These are phyloP conservation scores for Cutaneotrichosporon cutaneum DNA, from an alignment of 1,284 basidiomycete genomes.

Conservation along the genomic window DNA sequence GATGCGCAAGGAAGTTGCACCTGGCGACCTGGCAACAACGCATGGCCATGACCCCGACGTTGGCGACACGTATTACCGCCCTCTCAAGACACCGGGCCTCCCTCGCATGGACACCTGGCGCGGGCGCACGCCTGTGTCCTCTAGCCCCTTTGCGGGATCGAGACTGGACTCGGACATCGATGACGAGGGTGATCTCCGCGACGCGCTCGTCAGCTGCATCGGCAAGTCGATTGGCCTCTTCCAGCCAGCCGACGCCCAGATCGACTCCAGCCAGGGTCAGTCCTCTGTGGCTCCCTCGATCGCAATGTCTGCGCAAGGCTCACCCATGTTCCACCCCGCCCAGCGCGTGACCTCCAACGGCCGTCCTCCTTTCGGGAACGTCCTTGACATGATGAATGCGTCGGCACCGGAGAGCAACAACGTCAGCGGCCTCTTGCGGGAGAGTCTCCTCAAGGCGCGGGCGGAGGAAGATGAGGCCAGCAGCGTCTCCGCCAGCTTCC, in stretches of 20 bases:
- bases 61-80: slow-evolving; percentile 45
- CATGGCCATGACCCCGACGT: slow-evolving; percentile 32
- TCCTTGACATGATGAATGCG: slow-evolving; percentile 66
- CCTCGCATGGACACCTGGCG: slow-evolving; percentile 44
- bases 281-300: slow-evolving; percentile 30
- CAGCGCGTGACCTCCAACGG: slow-evolving; percentile 54
- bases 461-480: slow-evolving; percentile 69
- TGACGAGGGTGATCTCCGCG: slow-evolving; percentile 69
- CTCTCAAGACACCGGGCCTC: slow-evolving; percentile 47
- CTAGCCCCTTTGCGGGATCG: neutral
- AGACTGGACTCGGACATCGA: slow-evolving; percentile 25
- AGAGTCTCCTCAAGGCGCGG: slow-evolving; percentile 64
- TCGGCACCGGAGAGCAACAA: slow-evolving; percentile 55
- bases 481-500: slow-evolving; percentile 58
- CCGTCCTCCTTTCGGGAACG: slow-evolving; percentile 71
- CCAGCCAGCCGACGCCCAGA: slow-evolving; percentile 63
- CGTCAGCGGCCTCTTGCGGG: slow-evolving; percentile 57
- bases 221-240: slow-evolving; percentile 93
- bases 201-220: slow-evolving; percentile 95
- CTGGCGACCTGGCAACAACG: slow-evolving; percentile 59
- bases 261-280: slow-evolving; percentile 18
- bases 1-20: slow-evolving; percentile 52
- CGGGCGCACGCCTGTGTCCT: slow-evolving; percentile 4
- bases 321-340: slow-evolving; percentile 43
- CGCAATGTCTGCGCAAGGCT: slow-evolving; percentile 46